phyloP scores from a whole-genome alignment of 2,329 filamentous ascomycete species.

The Neonectria ditissima region DNA sequence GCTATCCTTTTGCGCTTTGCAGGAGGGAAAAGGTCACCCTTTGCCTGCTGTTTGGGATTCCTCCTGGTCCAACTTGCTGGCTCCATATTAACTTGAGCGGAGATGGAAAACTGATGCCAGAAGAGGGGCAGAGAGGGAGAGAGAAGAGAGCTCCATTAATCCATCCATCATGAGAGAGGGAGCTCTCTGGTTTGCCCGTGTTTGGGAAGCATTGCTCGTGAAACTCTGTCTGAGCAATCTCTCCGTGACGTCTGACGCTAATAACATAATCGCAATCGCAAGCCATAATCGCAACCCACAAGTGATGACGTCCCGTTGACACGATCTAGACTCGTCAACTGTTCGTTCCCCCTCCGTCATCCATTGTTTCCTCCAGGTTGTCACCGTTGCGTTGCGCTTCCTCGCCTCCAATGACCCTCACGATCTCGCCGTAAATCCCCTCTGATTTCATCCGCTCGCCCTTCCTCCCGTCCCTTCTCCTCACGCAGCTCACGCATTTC shows the following conservation, averaged over 20 bases:
- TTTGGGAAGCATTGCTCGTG: neutral
- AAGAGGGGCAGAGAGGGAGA: conserved; percentile 13
- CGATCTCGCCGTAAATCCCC: conserved; percentile 29
- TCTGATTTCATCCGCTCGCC: conserved; percentile 23
- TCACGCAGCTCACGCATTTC: conserved; percentile 3
- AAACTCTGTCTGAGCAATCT: neutral
- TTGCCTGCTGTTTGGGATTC: too few relatives aligned
- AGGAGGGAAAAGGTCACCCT: too few relatives aligned
- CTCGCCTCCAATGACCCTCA: too few relatives aligned
- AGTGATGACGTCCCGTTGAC: conserved; percentile 43
- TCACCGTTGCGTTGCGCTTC: too few relatives aligned
- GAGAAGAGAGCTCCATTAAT: too few relatives aligned
- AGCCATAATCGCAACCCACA: neutral
- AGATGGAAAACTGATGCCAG: conserved; percentile 1
- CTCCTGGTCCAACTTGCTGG: too few relatives aligned
- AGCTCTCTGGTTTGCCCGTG: conserved; percentile 1
- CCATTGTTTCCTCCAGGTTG: neutral
- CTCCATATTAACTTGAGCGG: conserved; percentile 22
- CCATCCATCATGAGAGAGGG: conserved; percentile 6
- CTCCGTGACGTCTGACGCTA: conserved; percentile 1
- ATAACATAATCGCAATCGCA: neutral
- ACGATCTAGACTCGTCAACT: conserved; percentile 27
- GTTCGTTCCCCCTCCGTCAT: neutral
- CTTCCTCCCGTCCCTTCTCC: conserved; percentile 13
- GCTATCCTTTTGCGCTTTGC: neutral